Evolutionary conservation across 1,284 basidiomycete species (phyloP).

Genomic region (Boletus smithii): DNA sequence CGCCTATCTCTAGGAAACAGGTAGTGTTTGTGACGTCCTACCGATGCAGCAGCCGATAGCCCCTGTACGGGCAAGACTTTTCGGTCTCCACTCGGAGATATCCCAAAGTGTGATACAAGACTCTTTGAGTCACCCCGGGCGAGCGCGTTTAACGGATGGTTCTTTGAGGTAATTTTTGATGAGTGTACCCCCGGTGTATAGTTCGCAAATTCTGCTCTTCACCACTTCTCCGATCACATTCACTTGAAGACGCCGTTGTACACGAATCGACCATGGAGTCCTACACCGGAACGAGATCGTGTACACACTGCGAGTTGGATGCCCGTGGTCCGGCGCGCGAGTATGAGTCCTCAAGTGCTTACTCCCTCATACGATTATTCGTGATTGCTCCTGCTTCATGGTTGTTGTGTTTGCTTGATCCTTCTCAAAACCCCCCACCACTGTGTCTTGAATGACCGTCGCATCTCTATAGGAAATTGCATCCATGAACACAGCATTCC

Average conservation of each 20-base stretch:
- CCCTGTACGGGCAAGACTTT: background rate
- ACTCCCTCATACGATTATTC: background rate
- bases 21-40: background rate
- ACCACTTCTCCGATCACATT: slow-evolving; percentile 15
- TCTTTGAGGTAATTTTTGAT: slow-evolving; percentile 15
- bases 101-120: background rate
- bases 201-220: slow-evolving; percentile 9
- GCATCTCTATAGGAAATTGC: background rate
- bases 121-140: background rate
- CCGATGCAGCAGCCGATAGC: background rate
- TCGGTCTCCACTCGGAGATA: background rate
- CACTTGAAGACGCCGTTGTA: slow-evolving; percentile 9
- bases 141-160: slow-evolving; percentile 1
- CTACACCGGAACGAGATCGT: background rate
- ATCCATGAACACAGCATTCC: background rate
- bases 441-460: background rate
- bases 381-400: background rate
- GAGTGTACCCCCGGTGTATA: slow-evolving; percentile 1
- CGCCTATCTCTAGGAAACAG: slow-evolving; percentile 1
- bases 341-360: background rate
- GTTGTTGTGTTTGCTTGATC: background rate
- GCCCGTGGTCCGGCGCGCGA: too few relatives aligned
- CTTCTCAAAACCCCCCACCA: background rate
- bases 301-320: too few relatives aligned
- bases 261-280: slow-evolving; percentile 9